Evolutionary conservation across 352 stramenopile genomes (phyloP), one percentile per base, ranked within the genome.

Genomic region (Globisporangium takayamanum): DNA sequence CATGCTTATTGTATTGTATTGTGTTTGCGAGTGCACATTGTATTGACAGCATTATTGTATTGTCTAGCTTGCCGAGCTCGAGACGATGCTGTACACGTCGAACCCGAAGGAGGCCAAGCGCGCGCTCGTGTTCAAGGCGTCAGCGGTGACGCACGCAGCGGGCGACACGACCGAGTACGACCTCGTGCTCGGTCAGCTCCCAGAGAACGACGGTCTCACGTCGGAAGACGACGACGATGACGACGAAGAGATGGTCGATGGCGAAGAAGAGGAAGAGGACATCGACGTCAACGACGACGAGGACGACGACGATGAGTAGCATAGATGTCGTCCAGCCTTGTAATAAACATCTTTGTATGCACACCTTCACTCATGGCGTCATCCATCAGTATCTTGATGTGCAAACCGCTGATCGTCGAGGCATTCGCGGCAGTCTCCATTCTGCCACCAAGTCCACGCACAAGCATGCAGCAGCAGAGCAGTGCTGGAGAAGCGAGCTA

Each of bases 141-240:
- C 70, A 20, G 45, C 69, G 3, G 62, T 79, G 25, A 64, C 65
- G 37, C 83, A 93, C 56, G 69, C 70, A 10, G 74, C 76, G 0
- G 84, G 84, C 33, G 84, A 93, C 58, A 88, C 75, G 46, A 91
- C 79, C 33, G 84, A 93, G 72, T 93, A 78, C 64, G 84, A 93
- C 56, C 67, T 90, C n/a, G 68, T 91, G 28, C 82, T 90, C 67
- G 84, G 84, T n/a, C 72, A 86, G 58, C 58, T 91, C 47, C 80
- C 82, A 0, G 84, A 93, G 51, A 83, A 88, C 52, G 84, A 93
- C 51, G 80, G 77, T 2, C 72, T 90, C 33, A 88, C 82, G 18
- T 90, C 80, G 10, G 78, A 88, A 44, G 70, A 89, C 46, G 64
- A 68, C 25, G 66, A 80, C 39, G 69, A 60, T 14, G 71, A 60